Conservation (phyloP, 495 filamentous ascomycete species). For the Hypoxylon perforatum region DNA sequence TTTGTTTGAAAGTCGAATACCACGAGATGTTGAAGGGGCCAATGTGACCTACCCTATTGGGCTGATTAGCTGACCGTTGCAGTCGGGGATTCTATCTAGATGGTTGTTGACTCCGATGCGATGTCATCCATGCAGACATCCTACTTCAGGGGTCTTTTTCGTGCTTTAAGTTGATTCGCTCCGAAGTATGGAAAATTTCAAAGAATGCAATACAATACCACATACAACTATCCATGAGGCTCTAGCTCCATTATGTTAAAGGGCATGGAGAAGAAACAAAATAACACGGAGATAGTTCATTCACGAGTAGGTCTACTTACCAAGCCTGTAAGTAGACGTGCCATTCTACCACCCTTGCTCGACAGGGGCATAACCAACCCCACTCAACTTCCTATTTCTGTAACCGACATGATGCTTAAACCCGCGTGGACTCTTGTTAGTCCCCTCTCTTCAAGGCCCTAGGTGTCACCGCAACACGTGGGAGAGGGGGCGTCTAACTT, state of each 20-base stretch:
- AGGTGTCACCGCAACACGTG: slow-evolving; percentile 34
- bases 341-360: slow-evolving; percentile 5
- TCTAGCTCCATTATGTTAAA: neutral
- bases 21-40: slow-evolving; percentile 14
- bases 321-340: slow-evolving; percentile 9
- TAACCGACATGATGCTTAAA: slow-evolving; percentile 15
- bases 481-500: slow-evolving; percentile 6
- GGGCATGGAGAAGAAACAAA: neutral
- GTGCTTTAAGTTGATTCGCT: no score
- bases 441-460: slow-evolving; percentile 10
- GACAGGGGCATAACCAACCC: slow-evolving; percentile 12
- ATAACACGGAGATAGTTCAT: neutral
- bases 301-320: neutral
- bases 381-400: slow-evolving; percentile 23
- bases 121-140: neutral
- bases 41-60: slow-evolving; percentile 38
- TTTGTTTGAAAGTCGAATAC: slow-evolving; percentile 9
- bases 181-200: no score
- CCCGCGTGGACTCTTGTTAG: slow-evolving; percentile 1
- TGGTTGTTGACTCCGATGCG: slow-evolving; percentile 26
- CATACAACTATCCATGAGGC: neutral
- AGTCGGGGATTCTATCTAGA: slow-evolving; percentile 22
- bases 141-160: neutral
- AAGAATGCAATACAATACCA: neutral
- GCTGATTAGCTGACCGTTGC: slow-evolving; percentile 6